Evolutionary conservation across 2,329 filamentous ascomycete species (phyloP), one percentile per base, ranked within the genome.

Genomic region (Calonectria naviculata): DNA sequence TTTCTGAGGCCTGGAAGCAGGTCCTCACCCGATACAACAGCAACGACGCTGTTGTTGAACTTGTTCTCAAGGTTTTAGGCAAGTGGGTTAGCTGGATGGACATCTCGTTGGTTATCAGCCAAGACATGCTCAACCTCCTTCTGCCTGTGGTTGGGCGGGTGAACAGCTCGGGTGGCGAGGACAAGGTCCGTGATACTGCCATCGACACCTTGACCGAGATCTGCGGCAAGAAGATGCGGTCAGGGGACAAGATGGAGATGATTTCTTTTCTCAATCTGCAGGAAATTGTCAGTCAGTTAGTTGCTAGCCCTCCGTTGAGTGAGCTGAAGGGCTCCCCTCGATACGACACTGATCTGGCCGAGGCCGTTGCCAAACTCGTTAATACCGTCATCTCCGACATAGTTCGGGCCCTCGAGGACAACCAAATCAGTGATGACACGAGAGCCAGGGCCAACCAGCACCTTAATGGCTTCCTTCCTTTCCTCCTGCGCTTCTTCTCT

Each of bases 61-160:
- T 97, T 88, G 95, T 94, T 77, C 88, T 99, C 65, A 95, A 93
- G 83, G 93, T 95, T n/a, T 91, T 99, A 75, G 95, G 95, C 42
- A 97, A 96, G 82, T 99, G 97, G 96, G 95, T 98, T 71, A 97
- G 95, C 88, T 99, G 97, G 97, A 97, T 97, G 79, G 97, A 98
- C 80, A 98, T 99, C 78, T 94, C 93, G 62, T 87, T 99, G 68
- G 92, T 99, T 52, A 94, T 99, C 78, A 97, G 97, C 83, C 91
- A 95, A 80, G 90, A 93, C 65, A 97, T 98, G 89, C 91, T 98
- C 78, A 92, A 90, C 80, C 89, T 95, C 60, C 88, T 99, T 70
- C 93, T 98, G 79, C 93, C 97, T 75, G 90, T 98, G 74, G 93
- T 97, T 67, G 94, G 94, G n/a, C 93, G 93, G 82, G 87, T 91